phyloP scores from a whole-genome alignment of 164 flowering plant species.

The Nelumbo lutea region DNA sequence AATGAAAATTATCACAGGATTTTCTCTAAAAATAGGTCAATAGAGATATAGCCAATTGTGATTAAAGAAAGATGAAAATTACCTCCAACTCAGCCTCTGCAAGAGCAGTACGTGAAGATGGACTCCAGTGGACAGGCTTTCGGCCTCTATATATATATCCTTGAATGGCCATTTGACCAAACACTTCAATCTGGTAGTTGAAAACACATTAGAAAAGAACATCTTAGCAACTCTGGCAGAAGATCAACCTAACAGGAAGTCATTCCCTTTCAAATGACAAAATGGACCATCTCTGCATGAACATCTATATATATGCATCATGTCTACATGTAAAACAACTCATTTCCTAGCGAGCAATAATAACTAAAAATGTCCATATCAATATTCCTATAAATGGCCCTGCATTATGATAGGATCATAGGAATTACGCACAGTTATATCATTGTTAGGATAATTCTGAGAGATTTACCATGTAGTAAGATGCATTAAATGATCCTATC shows the following conservation, averaged over 20 bases:
- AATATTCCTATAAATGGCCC: not conserved
- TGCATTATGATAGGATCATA: no score
- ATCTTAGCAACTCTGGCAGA: conserved; percentile 9
- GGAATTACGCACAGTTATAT: no score
- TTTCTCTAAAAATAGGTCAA: no score
- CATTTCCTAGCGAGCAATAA: not conserved
- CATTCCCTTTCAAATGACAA: not conserved
- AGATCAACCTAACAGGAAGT: not conserved
- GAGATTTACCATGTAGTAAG: no score
- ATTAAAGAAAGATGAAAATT: conserved; percentile 7
- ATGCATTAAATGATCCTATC: no score
- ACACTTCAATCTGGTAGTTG: conserved; percentile 74
- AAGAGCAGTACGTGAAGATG: conserved; percentile 95
- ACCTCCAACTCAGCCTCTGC: conserved; percentile 99
- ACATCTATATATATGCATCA: not conserved
- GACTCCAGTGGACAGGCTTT: conserved; percentile 99
- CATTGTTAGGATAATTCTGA: no score
- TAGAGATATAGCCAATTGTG: not conserved
- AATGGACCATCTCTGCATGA: not conserved
- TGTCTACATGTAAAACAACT: not conserved
- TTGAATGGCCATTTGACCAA: conserved; percentile 78
- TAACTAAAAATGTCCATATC: not conserved
- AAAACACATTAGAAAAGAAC: conserved; percentile 9
- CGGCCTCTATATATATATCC: conserved; percentile 91
- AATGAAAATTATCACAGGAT: not conserved